phyloP scores from a whole-genome alignment of 2,329 filamentous ascomycete species.

The Cadophora luteo-olivacea region DNA sequence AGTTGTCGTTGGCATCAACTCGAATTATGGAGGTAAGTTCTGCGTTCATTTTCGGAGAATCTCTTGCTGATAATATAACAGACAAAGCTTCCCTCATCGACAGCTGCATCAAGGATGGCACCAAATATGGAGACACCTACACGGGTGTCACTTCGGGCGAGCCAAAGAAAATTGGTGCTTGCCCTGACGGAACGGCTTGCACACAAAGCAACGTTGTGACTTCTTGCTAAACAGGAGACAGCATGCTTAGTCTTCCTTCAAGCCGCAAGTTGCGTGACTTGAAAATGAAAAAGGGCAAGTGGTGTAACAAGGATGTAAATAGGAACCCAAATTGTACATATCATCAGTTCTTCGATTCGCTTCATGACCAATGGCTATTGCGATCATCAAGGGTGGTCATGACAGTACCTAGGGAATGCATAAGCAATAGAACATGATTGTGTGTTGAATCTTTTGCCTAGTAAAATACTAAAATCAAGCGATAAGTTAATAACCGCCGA shows the following conservation, averaged over 20 bases:
- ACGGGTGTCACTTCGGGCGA: not conserved
- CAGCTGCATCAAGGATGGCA: not conserved
- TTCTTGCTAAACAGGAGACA: not conserved
- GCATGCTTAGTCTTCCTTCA: too few relatives aligned
- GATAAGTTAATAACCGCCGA: too few relatives aligned
- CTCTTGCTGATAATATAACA: not conserved
- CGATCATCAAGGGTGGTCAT: too few relatives aligned
- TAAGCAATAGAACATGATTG: too few relatives aligned
- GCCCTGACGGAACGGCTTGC: not conserved
- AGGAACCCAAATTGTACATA: too few relatives aligned
- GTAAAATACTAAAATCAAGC: too few relatives aligned
- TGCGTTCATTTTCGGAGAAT: not conserved
- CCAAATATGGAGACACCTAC: not conserved
- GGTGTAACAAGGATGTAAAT: too few relatives aligned
- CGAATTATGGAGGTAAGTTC: constrained; percentile 19
- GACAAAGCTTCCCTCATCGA: not conserved
- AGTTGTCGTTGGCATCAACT: constrained; percentile 53
- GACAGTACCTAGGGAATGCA: too few relatives aligned
- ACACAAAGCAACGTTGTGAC: not conserved
- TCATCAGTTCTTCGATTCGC: too few relatives aligned
- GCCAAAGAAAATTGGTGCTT: not conserved
- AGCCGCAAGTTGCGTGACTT: too few relatives aligned
- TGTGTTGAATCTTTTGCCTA: too few relatives aligned
- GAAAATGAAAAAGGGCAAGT: not conserved
- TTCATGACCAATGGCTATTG: too few relatives aligned